Evolutionary conservation across 805 yeast genomes (phyloP).

Genomic region (Metschnikowia henanensis): DNA sequence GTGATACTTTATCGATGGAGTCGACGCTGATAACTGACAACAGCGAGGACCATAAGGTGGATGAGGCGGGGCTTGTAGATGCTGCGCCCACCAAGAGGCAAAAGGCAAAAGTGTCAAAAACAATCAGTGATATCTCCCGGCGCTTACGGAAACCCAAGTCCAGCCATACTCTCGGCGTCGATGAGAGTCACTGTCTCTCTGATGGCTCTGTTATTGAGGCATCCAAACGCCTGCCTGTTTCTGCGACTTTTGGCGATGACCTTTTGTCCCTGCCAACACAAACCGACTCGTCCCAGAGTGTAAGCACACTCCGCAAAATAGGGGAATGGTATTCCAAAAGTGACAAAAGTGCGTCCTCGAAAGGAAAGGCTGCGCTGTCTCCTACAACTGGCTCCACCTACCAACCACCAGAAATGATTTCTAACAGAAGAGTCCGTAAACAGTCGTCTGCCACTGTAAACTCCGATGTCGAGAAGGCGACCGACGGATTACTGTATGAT

Average conservation of each 20-base stretch:
- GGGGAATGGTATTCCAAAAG: conserved; percentile 70
- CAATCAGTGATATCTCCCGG: conserved; percentile 17
- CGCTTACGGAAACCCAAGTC: conserved; percentile 23
- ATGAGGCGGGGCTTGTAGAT: conserved; percentile 1
- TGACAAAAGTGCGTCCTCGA: conserved; percentile 22
- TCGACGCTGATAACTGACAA: conserved; percentile 5
- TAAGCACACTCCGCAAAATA: conserved; percentile 36
- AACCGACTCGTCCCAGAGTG: background rate
- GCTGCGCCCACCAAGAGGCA: conserved; percentile 5
- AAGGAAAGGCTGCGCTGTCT: background rate
- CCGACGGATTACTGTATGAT: conserved; percentile 14
- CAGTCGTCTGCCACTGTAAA: conserved; percentile 17
- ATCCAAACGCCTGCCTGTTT: conserved; percentile 4
- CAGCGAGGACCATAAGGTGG: conserved; percentile 1
- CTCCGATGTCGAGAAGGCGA: conserved; percentile 13
- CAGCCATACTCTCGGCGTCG: conserved; percentile 23
- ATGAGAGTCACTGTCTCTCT: conserved; percentile 25
- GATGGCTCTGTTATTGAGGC: conserved; percentile 27
- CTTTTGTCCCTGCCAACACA: background rate
- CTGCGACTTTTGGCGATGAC: background rate
- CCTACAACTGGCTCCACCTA: conserved; percentile 18
- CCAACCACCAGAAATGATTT: conserved; percentile 68
- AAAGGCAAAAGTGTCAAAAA: conserved; percentile 10
- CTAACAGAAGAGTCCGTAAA: conserved; percentile 46
- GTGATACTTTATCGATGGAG: conserved; percentile 2